Evolutionary conservation across 371 early-diverging fungal genomes (phyloP), one percentile per base, ranked within the genome.

Genomic region (Mucor ambiguus): DNA sequence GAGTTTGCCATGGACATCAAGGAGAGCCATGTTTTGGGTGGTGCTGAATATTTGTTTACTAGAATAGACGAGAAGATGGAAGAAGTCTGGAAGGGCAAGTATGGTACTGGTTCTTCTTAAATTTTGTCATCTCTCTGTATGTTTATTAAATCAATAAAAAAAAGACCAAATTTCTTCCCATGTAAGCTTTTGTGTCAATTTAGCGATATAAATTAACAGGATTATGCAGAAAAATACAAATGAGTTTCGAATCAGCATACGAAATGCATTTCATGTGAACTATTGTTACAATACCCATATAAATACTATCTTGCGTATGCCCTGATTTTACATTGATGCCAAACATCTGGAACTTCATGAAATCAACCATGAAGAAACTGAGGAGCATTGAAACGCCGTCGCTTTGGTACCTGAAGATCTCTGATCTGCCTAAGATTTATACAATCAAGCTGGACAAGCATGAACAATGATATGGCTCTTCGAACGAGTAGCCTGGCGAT

Each of bases 41-140:
- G 90, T 69, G 89, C 98, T 38, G 93, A 92, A 70, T 94, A 97
- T 72, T 86, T 98, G 66, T 98, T 98, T 80, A 89, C 85, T 54
- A 78, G 80, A 57, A 94, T 98, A 70, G 96, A 97, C 63, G 93
- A 92, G 67, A 86, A 88, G 78, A 81, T 84, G 82, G 92, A 90
- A 64, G 84, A 87, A 30, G 78, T 88, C 28, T 89, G 82, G 83
- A 79, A 90, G 63, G 62, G 60, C 37, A 88, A 88, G 78, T 95
- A 91, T 75, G 92, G 91, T 62, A 91, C 93, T 29, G 79, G 76
- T 44, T 74, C 76, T 12, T 69, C 64, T n/a, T 59, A 58, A 35
- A 49, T 33, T 18, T 52, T 52, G 24, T 52, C 14, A 24, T 52
- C 5, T 28, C 28, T 16, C 28, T 52, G 52, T 52, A 52, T 52